Percentiles rank a stretch among this genome's conserved stretches.
phyloP scores from a whole-genome alignment of 2,329 filamentous ascomycete species.

The Cytospora piceicola region DNA sequence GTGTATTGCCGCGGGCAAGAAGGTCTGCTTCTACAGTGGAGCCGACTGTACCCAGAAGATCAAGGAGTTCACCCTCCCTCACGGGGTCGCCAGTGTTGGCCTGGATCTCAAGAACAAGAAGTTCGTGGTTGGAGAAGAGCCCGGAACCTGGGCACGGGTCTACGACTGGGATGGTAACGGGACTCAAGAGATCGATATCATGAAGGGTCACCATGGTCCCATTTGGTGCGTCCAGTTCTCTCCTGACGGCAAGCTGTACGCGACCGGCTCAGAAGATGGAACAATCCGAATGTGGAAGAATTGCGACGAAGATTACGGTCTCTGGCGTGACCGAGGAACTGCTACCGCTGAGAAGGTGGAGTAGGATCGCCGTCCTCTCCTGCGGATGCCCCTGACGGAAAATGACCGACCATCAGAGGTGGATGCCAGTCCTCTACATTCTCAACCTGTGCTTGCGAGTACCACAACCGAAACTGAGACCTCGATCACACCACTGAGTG shows the following conservation, averaged over 20 bases:
- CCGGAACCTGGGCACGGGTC: conserved; percentile 95
- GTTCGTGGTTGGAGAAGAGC: conserved; percentile 87
- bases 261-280: conserved; percentile 94
- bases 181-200: conserved; percentile 79
- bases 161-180: conserved; percentile 76
- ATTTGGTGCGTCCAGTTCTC: conserved; percentile 97
- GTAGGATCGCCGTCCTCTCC: conserved; percentile 28
- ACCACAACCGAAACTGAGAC: neutral
- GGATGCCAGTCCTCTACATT: conserved; percentile 9
- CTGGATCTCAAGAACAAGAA: conserved; percentile 80
- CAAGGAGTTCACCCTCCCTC: conserved; percentile 78
- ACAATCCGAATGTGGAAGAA: conserved; percentile 93
- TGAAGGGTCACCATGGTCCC: conserved; percentile 95
- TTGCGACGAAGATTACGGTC: conserved; percentile 66
- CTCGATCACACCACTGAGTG: conserved; percentile 18
- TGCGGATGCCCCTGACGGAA: conserved; percentile 26
- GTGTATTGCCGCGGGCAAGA: conserved; percentile 92
- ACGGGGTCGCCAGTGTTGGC: conserved; percentile 89
- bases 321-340: conserved; percentile 59
- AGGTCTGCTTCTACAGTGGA: conserved; percentile 89
- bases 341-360: conserved; percentile 32
- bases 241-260: conserved; percentile 93
- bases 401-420: conserved; percentile 23
- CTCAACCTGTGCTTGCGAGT: neutral
- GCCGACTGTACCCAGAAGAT: conserved; percentile 69